Evolutionary conservation across 345 rosid species (phyloP).

Genomic region (Sapria himalayana): DNA sequence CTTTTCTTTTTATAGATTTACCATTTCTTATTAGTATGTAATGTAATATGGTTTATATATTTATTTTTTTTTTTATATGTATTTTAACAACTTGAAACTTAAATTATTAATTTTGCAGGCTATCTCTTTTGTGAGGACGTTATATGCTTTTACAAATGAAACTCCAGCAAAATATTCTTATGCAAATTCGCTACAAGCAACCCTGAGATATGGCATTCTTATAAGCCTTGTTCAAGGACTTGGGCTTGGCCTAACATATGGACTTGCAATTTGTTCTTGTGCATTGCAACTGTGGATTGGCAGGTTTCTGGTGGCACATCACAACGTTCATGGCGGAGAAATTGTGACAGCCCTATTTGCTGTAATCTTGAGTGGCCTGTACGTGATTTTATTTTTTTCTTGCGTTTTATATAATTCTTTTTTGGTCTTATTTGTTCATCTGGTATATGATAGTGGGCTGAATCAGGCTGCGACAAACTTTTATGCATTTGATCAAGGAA

Average conservation of each 20-base stretch:
- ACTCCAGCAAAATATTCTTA: constrained; percentile 91
- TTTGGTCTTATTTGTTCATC: constrained; percentile 8
- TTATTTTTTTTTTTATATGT: background rate
- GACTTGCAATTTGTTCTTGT: constrained; percentile 95
- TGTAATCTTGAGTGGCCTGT: constrained; percentile 95
- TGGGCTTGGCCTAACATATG: constrained; percentile 96
- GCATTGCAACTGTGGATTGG: constrained; percentile 95
- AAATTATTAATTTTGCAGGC: constrained; percentile 41
- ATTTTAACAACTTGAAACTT: constrained; percentile 4
- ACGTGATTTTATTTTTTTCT: constrained; percentile 25
- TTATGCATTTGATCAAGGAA: constrained; percentile 96
- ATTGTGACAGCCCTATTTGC: constrained; percentile 78
- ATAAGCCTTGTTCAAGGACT: constrained; percentile 98
- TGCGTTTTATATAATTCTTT: constrained; percentile 1
- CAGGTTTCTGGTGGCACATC: constrained; percentile 37
- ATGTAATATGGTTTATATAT: background rate
- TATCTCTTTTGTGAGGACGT: constrained; percentile 65
- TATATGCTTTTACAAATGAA: constrained; percentile 95
- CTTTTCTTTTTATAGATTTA: too few species aligned
- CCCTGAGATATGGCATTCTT: constrained; percentile 75
- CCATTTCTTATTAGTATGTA: too few species aligned
- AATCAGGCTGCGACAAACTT: constrained; percentile 99
- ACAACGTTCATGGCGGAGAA: constrained; percentile 76
- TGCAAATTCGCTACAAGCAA: constrained; percentile 92
- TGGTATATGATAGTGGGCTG: constrained; percentile 91